A percentile compares a stretch with the other conserved stretches of the same genome.
phyloP scores from a whole-genome alignment of 352 stramenopile species.

The Thalassiosira tumida region DNA sequence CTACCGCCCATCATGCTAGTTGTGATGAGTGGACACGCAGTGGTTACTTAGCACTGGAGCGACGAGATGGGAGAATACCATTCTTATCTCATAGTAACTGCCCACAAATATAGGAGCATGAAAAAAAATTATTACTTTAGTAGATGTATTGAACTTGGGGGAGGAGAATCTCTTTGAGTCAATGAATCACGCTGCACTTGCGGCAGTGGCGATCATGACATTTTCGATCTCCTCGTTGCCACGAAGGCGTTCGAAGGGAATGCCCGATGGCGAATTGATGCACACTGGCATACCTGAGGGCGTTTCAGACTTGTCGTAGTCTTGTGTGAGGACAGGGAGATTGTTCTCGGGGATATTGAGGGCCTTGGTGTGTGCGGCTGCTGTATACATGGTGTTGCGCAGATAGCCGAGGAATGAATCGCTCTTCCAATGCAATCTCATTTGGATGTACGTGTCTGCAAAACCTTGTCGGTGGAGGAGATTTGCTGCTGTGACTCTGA shows the following conservation, averaged over 20 bases:
- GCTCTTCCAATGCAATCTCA: background rate
- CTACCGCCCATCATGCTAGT: background rate
- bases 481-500: background rate
- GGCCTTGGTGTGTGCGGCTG: background rate
- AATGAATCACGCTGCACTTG: background rate
- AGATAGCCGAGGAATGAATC: background rate
- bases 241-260: background rate
- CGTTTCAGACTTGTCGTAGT: background rate
- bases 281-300: background rate
- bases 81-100: background rate
- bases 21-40: background rate
- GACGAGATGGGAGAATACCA: background rate
- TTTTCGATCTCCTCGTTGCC: background rate
- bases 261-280: background rate
- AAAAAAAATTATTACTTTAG: slow-evolving; percentile 8
- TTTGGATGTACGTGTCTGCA: background rate
- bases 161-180: too few species aligned
- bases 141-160: background rate
- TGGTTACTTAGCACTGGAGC: background rate
- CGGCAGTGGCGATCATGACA: background rate
- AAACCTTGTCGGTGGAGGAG: background rate
- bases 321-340: background rate
- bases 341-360: background rate
- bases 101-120: background rate
- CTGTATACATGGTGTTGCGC: background rate